Base-by-base conservation (phyloP, 2,329 filamentous ascomycete genomes). In the Proliferodiscus dingleyae region DNA sequence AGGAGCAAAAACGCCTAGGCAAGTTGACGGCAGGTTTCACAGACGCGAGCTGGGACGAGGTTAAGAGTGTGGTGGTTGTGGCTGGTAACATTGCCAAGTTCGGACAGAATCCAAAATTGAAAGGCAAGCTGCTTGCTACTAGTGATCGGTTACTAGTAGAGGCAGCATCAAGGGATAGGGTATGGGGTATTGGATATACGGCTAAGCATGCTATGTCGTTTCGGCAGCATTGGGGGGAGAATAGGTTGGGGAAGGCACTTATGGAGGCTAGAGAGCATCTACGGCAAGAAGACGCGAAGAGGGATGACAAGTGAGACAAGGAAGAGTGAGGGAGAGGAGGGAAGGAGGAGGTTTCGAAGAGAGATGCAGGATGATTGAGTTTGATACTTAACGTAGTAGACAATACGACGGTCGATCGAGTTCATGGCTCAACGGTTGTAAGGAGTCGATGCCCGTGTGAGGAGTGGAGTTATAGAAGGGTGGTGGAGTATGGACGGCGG, bases 161-260 rank as follows among this genome's bases (percentile, higher is more conserved):
- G 33, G 64, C 62, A 5, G 54, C 60, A 18, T 56, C 55, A 0
- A 46, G 38, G 19, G 66, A 67, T 51, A 51, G 60, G 2, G 54
- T 66, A 11, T 68, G 64, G 64, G 63, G 63, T 7, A 64, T 66
- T 43, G 63, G 63, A 6, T 67, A 57, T 38, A 58, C 50, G 18
- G 61, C 51, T 15, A 58, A 59, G 43, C 43, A 63, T 43, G 64
- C 62, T 1, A 56, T 64, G 56, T 28, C 44, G 19, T 45, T 56
- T 39, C 40, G 45, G 22, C 26, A 53, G 19, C 47, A 59, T 37
- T 66, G 61, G 64, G 63, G 60, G 9, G 56, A 59, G 50, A 66
- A 66, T 41, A 54, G 52, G 5, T 44, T 66, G 16, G 63, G 63
- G 1, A 59, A 59, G 45, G 52, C 50, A 11, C 46, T 66, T 45